Evolutionary conservation across 306 rosid genomes (phyloP).

Genomic region (Ochetophila trinervis): DNA sequence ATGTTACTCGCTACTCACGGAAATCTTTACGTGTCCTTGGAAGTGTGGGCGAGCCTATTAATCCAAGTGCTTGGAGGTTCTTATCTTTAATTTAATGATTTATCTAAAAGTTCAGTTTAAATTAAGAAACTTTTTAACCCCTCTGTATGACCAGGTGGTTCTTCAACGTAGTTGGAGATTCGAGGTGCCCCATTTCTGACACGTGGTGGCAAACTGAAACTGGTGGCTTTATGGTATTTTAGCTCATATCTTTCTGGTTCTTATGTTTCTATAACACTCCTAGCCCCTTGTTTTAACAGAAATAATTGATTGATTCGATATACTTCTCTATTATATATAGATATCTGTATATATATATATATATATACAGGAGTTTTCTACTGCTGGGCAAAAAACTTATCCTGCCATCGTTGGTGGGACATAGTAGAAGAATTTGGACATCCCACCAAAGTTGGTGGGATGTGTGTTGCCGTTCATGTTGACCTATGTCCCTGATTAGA

Average conservation of each 20-base stretch:
- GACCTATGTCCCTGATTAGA: too few relatives aligned
- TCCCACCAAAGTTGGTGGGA: too few relatives aligned
- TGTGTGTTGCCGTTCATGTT: too few relatives aligned
- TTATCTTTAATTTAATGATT: conserved; percentile 8
- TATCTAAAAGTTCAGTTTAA: conserved; percentile 3
- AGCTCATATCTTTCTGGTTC: conserved; percentile 27
- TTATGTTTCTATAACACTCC: conserved; percentile 16
- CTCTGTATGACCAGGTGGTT: conserved; percentile 69
- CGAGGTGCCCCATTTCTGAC: conserved; percentile 96
- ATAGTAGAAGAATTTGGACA: too few relatives aligned
- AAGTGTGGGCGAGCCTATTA: conserved; percentile 98
- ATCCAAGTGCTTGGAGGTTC: conserved; percentile 99
- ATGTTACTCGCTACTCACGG: conserved; percentile 79
- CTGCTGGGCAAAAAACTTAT: too few relatives aligned
- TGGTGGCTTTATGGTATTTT: conserved; percentile 92
- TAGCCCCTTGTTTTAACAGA: conserved; percentile 4
- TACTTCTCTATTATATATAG: not conserved
- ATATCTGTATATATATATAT: not conserved
- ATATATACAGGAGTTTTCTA: too few relatives aligned
- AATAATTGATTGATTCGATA: not conserved
- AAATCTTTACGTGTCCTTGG: conserved; percentile 89
- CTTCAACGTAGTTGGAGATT: conserved; percentile 87
- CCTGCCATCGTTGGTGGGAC: too few relatives aligned
- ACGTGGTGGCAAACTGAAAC: conserved; percentile 99
- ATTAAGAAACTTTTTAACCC: conserved; percentile 4